Base-by-base conservation (phyloP, 2,329 filamentous ascomycete species). In the Pseudopithomyces maydicus region DNA sequence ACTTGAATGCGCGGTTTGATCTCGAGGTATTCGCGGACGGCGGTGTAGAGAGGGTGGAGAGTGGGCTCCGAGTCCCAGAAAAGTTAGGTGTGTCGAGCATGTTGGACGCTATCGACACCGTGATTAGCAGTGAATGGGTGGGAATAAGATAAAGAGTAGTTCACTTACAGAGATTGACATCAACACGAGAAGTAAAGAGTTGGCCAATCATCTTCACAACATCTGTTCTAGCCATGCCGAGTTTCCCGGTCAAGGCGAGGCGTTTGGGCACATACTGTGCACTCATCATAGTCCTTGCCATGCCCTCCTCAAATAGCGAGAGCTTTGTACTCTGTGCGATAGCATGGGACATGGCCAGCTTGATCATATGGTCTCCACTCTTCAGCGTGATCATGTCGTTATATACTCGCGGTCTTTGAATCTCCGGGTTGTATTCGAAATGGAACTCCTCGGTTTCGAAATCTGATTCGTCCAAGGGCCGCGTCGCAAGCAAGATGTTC, bases 371-470 rank as follows among this genome's bases (percentile, higher is more conserved):
- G 78, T 99, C 95, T 38, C 91, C 89, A 58, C 92, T 96, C 61
- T 96, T 85, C 43, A 99, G 81, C 0, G 95, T 99, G 68, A 99
- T 98, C 95, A 99, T 99, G 76, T 99, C 95, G 78, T 99, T 98
- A 80, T 96, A 99, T 29, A 99, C 90, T 55, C 95, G 86, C 4
- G 95, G 95, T 48, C 93, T 86, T 60, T 92, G 89, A 33, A 95
- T 92, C 56, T 91, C 85, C 0, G 87, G 85, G 68, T 91, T 96
- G 80, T 99, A 99, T 76, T 98, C 93, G 72, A 99, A 99, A 73
- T 99, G 94, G 69, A 99, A 97, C 72, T 98, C 94, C 73, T 99
- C 95, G 0, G 90, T 99, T 79, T 99, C 95, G 66, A 96, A 97
- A 72, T 98, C 93, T 63, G 89, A 89, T 75, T 97, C 91, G 54